A percentile compares a stretch with the other conserved stretches of the same genome.
Conservation (phyloP, 1,284 basidiomycete genomes). For the Austroboletus rostrupii region DNA sequence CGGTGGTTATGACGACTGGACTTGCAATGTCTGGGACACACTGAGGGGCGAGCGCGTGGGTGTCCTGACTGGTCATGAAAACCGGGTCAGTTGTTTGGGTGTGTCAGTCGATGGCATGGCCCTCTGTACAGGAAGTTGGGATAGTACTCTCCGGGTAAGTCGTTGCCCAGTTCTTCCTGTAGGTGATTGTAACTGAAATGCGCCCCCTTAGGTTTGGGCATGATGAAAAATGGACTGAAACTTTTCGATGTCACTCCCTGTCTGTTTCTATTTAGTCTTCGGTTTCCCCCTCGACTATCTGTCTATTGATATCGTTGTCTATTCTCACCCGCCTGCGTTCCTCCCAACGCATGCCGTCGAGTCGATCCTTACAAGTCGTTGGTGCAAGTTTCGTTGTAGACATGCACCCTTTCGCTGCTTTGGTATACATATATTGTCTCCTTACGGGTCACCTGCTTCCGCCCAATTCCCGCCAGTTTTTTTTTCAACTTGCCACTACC, state of each 20-base stretch:
- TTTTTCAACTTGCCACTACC: slow-evolving; percentile 23
- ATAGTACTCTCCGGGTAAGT: slow-evolving; percentile 89
- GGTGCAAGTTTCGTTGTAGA: slow-evolving; percentile 27
- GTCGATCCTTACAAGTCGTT: slow-evolving; percentile 58
- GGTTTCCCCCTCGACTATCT: slow-evolving; percentile 26
- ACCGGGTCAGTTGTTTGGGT: slow-evolving; percentile 94
- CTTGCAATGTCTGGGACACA: slow-evolving; percentile 99
- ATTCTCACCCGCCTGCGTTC: slow-evolving; percentile 45
- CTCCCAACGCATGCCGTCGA: slow-evolving; percentile 43
- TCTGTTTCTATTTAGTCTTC: slow-evolving; percentile 22
- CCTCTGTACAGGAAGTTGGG: slow-evolving; percentile 97
- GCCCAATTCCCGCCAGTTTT: slow-evolving; percentile 25
- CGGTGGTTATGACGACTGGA: slow-evolving; percentile 99
- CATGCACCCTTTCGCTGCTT: slow-evolving; percentile 30
- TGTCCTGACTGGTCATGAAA: slow-evolving; percentile 95
- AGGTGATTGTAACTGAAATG: slow-evolving; percentile 10
- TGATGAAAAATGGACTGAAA: slow-evolving; percentile 34
- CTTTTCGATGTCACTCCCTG: slow-evolving; percentile 22
- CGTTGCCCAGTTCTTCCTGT: slow-evolving; percentile 3
- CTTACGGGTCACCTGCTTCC: slow-evolving; percentile 27
- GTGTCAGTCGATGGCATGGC: slow-evolving; percentile 96
- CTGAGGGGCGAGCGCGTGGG: slow-evolving; percentile 97
- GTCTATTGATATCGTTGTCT: slow-evolving; percentile 46
- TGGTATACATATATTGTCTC: slow-evolving; percentile 39
- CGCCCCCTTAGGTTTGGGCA: slow-evolving; percentile 53